phyloP scores from a whole-genome alignment of 1,139 yeast species.

The Yamadazyma songkhlaensis region DNA sequence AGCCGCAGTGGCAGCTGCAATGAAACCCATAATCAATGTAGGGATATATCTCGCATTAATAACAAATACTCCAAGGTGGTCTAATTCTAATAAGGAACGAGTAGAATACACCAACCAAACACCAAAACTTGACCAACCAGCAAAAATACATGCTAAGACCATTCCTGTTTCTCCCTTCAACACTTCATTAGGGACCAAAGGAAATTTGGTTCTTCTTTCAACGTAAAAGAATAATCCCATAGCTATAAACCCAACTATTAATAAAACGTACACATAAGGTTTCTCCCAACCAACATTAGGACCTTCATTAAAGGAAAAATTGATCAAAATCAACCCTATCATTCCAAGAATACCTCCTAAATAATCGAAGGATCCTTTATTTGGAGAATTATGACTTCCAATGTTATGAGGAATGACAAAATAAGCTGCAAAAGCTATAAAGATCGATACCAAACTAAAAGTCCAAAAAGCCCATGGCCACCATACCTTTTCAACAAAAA shows the following conservation, averaged over 20 bases:
- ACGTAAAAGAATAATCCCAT: constrained; percentile 33
- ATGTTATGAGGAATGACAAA: constrained; percentile 43
- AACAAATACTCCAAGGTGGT: constrained; percentile 29
- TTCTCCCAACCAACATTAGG: constrained; percentile 57
- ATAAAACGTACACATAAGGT: constrained; percentile 47
- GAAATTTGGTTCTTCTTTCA: constrained; percentile 36
- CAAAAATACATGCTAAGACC: constrained; percentile 47
- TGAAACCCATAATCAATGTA: constrained; percentile 35
- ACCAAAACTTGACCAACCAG: constrained; percentile 65
- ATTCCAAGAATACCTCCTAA: constrained; percentile 34
- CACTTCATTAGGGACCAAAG: constrained; percentile 45
- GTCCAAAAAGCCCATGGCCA: constrained; percentile 64
- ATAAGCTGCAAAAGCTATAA: constrained; percentile 26
- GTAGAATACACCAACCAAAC: constrained; percentile 51
- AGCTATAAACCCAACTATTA: constrained; percentile 45
- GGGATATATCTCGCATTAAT: constrained; percentile 43
- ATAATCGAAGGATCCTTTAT: constrained; percentile 37
- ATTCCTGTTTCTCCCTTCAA: constrained; percentile 41
- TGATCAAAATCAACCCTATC: constrained; percentile 46
- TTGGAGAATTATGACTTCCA: constrained; percentile 18
- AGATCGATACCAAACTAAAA: constrained; percentile 34
- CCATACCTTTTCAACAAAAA: constrained; percentile 40
- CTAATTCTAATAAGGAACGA: constrained; percentile 32
- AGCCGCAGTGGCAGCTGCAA: constrained; percentile 47
- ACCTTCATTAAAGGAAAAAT: constrained; percentile 63